A percentile compares a stretch with the other conserved stretches of the same genome.
phyloP scores from a whole-genome alignment of 352 stramenopile species.

The Saprolegnia diclina region DNA sequence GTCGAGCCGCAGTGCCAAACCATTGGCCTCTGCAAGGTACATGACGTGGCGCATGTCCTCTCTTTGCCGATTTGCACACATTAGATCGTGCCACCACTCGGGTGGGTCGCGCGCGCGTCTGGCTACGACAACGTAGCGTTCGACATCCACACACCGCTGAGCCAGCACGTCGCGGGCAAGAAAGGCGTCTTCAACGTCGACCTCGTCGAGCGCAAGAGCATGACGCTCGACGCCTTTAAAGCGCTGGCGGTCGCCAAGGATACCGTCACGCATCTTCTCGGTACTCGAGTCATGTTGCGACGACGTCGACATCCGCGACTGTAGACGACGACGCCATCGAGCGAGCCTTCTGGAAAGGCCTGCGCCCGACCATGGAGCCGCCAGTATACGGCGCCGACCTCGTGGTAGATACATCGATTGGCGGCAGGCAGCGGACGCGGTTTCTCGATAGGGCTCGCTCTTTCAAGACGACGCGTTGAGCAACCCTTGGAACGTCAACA shows the following conservation, averaged over 20 bases:
- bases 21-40: constrained; percentile 88
- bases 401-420: constrained; percentile 38
- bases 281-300: too few relatives aligned
- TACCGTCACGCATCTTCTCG: background rate
- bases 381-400: constrained; percentile 89
- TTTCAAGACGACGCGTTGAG: constrained; percentile 60
- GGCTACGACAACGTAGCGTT: constrained; percentile 50
- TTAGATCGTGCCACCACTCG: constrained; percentile 60
- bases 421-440: background rate
- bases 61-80: background rate
- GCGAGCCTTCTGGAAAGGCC: constrained; percentile 82
- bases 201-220: constrained; percentile 77
- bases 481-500: constrained; percentile 82
- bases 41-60: background rate
- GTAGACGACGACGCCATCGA: constrained; percentile 61
- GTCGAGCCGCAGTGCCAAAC: constrained; percentile 67
- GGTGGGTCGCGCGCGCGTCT: constrained; percentile 58
- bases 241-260: constrained; percentile 34
- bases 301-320: too few relatives aligned
- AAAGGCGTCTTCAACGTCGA: constrained; percentile 89
- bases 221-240: constrained; percentile 59
- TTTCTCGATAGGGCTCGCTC: constrained; percentile 49
- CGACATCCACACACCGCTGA: constrained; percentile 58
- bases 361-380: constrained; percentile 80
- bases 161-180: constrained; percentile 83